phyloP scores from a whole-genome alignment of 202 grass and related monocot species.

The Dendrocalamus latiflorus region DNA sequence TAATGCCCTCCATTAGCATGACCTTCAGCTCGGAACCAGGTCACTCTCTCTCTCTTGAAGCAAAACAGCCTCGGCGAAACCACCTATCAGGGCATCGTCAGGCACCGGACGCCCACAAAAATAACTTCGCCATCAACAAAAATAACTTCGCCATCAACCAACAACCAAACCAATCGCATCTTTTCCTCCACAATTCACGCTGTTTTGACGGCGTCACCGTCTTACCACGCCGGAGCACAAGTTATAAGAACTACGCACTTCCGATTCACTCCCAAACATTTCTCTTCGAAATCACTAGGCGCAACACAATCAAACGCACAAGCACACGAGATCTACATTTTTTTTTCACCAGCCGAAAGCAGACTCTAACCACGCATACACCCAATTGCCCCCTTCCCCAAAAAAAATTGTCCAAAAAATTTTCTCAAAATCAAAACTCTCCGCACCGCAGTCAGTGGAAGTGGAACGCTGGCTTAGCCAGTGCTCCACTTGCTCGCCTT shows the following conservation, averaged over 20 bases:
- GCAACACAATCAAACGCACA: too few species aligned
- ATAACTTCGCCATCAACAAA: not conserved
- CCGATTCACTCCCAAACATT: too few species aligned
- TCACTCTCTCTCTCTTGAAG: too few species aligned
- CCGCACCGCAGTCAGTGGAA: not conserved
- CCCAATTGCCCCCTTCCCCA: not conserved
- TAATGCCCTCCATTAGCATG: not conserved
- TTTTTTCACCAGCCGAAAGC: too few species aligned
- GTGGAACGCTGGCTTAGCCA: not conserved
- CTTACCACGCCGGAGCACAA: too few species aligned
- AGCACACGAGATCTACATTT: not conserved
- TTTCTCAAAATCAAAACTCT: not conserved
- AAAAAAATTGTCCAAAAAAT: not conserved
- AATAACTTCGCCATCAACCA: too few species aligned
- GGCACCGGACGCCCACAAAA: not conserved
- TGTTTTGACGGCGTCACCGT: not conserved
- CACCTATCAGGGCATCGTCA: not conserved
- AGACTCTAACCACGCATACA: not conserved
- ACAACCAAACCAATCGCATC: not conserved
- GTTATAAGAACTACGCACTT: too few species aligned
- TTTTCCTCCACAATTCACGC: not conserved
- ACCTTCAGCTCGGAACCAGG: not conserved
- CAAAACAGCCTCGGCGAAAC: too few species aligned
- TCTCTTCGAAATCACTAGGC: too few species aligned
- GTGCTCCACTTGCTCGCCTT: slow-evolving; percentile 36